Conservation (phyloP, 768 basidiomycete species). For the Hypsizygus marmoreus region DNA sequence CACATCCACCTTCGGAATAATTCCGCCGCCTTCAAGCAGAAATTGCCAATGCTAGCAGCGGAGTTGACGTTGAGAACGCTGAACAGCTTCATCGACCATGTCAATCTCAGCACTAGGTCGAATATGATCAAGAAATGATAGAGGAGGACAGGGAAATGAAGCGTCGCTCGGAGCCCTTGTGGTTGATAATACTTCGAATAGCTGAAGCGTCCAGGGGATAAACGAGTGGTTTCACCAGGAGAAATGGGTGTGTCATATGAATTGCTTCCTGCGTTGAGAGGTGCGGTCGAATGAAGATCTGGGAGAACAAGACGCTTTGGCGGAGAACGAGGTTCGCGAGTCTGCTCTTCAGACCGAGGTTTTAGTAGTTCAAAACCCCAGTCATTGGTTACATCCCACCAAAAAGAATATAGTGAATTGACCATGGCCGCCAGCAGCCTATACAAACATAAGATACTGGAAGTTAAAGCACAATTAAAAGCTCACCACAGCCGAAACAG, state of each 20-base stretch:
- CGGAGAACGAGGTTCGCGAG: constrained; percentile 30
- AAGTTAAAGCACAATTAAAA: not conserved
- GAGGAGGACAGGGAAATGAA: constrained; percentile 78
- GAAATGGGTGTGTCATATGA: constrained; percentile 9
- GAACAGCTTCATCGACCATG: constrained; percentile 91
- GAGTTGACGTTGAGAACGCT: constrained; percentile 78
- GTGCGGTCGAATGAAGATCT: constrained; percentile 43
- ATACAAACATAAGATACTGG: constrained; percentile 5
- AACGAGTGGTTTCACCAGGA: constrained; percentile 8
- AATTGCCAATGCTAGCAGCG: constrained; percentile 82
- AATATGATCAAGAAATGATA: constrained; percentile 84
- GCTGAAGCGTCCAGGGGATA: constrained; percentile 7
- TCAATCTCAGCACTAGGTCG: constrained; percentile 87
- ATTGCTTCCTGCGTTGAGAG: constrained; percentile 21
- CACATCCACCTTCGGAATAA: constrained; percentile 93
- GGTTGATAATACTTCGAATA: constrained; percentile 45
- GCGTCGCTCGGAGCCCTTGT: constrained; percentile 70
- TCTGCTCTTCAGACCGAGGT: constrained; percentile 26
- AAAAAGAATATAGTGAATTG: constrained; percentile 95
- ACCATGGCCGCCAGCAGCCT: constrained; percentile 85
- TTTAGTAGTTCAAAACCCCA: constrained; percentile 89
- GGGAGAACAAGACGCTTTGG: constrained; percentile 48
- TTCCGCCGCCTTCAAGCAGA: constrained; percentile 90
- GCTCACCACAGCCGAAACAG: constrained; percentile 85
- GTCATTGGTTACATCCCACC: constrained; percentile 99